These are phyloP conservation scores for Hygrocybe coccinea DNA, from an alignment of 768 basidiomycete species.

Conservation along the genomic window DNA sequence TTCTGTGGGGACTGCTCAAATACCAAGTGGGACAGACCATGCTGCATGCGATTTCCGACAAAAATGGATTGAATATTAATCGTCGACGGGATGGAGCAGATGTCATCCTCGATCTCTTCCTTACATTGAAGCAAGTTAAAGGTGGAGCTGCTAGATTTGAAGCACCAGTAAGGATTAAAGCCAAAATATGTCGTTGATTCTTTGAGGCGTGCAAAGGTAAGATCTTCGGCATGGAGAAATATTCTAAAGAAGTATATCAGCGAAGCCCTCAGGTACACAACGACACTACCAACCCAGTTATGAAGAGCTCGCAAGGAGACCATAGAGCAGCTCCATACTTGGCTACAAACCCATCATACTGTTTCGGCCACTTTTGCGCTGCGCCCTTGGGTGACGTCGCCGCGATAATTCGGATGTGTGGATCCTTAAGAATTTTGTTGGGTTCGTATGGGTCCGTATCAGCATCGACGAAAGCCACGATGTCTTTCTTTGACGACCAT, in stretches of 20 bases:
- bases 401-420: not conserved
- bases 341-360: not conserved
- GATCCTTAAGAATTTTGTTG: not conserved
- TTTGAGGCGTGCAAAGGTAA: not conserved
- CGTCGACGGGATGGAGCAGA: not conserved
- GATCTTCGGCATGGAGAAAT: not conserved
- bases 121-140: not conserved
- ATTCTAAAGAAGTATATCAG: not conserved
- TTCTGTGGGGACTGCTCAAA: not conserved
- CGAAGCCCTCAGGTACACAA: not conserved
- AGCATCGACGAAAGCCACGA: conserved; percentile 2
- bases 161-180: not conserved
- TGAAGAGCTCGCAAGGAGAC: not conserved
- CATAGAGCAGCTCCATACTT: not conserved
- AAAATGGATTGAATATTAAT: not conserved
- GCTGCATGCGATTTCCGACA: not conserved
- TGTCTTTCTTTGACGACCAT: not conserved
- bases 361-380: not conserved
- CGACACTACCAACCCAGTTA: not conserved
- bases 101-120: not conserved
- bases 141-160: not conserved
- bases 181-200: conserved; percentile 2
- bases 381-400: not conserved
- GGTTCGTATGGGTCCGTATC: not conserved
- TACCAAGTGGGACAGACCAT: not conserved